Base-by-base conservation (phyloP, 805 yeast species). In the Saturnispora besseyi region DNA sequence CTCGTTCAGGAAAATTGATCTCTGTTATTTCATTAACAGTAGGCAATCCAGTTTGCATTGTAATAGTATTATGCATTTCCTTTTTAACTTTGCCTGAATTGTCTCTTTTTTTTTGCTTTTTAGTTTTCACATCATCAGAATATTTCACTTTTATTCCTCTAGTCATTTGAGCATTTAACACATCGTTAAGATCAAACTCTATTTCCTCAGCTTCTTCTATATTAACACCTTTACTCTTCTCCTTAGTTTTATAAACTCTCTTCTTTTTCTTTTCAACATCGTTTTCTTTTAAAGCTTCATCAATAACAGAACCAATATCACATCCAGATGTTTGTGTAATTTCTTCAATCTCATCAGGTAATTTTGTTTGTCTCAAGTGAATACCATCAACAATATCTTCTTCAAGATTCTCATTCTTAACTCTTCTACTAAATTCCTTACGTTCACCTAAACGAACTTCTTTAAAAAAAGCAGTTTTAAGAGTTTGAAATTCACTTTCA, bases 401-500 rank as follows among this genome's bases (percentile, higher is more conserved):
- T 29, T 26, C 52, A 13, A 49, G 33, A 38, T 56, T 52, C 10
- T 55, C 60, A 12, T 46, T 45, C 26, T 45, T 32, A 2, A 50
- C 30, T 1, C 44, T 33, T 37, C 54, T 51, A 13, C 53, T 54
- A 48, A 60, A 62, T 12, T 51, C 53, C 4, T 50, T 46, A 13
- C 52, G 51, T 9, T 55, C 52, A 3, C 41, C 18, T 21, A 46
- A 44, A 24, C 59, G 55, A 5, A 49, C 26, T 18, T 57, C 57
- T 31, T 57, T 49, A 10, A 57, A 50, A 36, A 54, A 58, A n/a
- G 46, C 45, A 4, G 51, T 53, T 44, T 60, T 65, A 41, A 54
- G 46, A n/a, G 24, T 44, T 28, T 60, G 60, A 53, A 68, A 68
- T 50, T 67, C 65, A 26, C 55, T 54, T 29, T 59, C 57, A 4